phyloP scores from a whole-genome alignment of 2,329 filamentous ascomycete species.

The Atkinsonella texensis region DNA sequence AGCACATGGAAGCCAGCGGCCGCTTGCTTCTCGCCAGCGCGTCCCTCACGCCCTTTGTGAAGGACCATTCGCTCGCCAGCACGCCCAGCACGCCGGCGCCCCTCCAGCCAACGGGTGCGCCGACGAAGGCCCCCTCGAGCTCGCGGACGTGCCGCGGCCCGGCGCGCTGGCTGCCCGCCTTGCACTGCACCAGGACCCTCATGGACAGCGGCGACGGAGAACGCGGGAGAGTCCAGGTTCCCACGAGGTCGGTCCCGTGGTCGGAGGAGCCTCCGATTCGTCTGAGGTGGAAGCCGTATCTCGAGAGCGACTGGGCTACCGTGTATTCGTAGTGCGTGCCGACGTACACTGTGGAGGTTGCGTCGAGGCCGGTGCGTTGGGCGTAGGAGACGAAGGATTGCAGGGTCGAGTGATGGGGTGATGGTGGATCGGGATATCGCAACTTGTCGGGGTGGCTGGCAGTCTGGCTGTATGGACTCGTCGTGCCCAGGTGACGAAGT shows the following conservation, averaged over 20 bases:
- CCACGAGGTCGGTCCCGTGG: constrained; percentile 62
- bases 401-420: constrained; percentile 48
- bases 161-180: constrained; percentile 39
- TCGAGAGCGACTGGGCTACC: constrained; percentile 40
- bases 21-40: constrained; percentile 53
- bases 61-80: constrained; percentile 54
- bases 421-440: constrained; percentile 33
- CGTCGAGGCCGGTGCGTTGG: constrained; percentile 39
- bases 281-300: constrained; percentile 51
- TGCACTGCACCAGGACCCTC: constrained; percentile 54
- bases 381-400: constrained; percentile 54
- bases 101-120: constrained; percentile 63
- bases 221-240: constrained; percentile 49
- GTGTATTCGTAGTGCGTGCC: constrained; percentile 73
- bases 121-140: constrained; percentile 65
- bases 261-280: constrained; percentile 57
- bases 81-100: constrained; percentile 54
- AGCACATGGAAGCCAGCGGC: constrained; percentile 61
- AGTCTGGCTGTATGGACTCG: not conserved
- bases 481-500: not conserved
- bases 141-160: constrained; percentile 57
- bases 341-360: constrained; percentile 47
- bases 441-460: not conserved
- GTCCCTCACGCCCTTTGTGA: constrained; percentile 69
- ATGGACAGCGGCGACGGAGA: constrained; percentile 20